Base-by-base conservation (phyloP, 2,329 filamentous ascomycete genomes). In the Fusarium bulbicola region DNA sequence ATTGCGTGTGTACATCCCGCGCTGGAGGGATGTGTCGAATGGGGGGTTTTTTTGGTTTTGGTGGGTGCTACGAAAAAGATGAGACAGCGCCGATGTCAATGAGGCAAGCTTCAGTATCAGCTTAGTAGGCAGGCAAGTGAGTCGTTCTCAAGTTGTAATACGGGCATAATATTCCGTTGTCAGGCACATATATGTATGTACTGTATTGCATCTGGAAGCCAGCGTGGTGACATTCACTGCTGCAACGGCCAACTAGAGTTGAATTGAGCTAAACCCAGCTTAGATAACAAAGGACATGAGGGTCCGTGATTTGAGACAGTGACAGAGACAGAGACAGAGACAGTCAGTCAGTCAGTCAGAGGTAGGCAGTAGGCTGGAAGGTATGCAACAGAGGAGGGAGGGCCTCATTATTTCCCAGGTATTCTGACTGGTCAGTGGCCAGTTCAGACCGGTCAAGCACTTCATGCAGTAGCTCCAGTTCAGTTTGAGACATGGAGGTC, bases 1-100 rank as follows among this genome's bases (percentile, higher is more conserved):
- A 73, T 73, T 63, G 57, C 20, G 37, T 30, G 58, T 54, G 70
- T 67, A 56, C 70, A 70, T 70, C 61, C 43, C 36, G 56, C 49
- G 46, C 59, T 63, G 58, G 43, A 36, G 52, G 47, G 63, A 21
- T 53, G 47, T 26, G 59, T 61, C 28, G 24, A 39, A 54, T 28
- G 56, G 53, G 50, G 46, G 39, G 52, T 3, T 28, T 42, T 42
- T 42, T 49, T 46, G 34, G 26, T 32, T 42, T 24, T 63, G 52
- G 59, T 69, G 59, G 30, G 66, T 49, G 26, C 32, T 15, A 69
- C 52, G 47, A 59, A 50, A 46, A 46, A 58, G 18, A 70, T 59
- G 45, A 69, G 59, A 54, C 40, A 67, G 37, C 26, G 20, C 21
- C 15, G 26, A 58, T 45, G n/a, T 53, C 63, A 67, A 47, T 46